Conservation (phyloP, 2,329 filamentous ascomycete genomes). For the Dendryphion nanum region DNA sequence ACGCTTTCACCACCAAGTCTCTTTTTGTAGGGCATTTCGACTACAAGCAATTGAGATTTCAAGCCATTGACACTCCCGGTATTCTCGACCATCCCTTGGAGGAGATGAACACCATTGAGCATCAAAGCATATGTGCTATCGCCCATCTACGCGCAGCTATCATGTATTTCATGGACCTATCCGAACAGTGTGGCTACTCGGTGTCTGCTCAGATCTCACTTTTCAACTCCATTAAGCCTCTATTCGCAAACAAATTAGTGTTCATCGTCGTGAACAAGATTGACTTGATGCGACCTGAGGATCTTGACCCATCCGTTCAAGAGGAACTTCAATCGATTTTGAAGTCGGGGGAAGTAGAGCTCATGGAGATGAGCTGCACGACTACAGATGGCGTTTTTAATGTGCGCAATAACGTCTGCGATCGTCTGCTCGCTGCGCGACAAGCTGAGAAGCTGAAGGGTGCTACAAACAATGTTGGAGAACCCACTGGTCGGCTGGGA, state of each 20-base stretch:
- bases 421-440: slow-evolving; percentile 86
- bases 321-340: slow-evolving; percentile 75
- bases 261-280: slow-evolving; percentile 99
- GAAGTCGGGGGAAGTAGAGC: slow-evolving; percentile 85
- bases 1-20: slow-evolving; percentile 97
- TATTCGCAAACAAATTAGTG: slow-evolving; percentile 96
- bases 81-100: slow-evolving; percentile 96
- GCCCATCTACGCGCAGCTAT: slow-evolving; percentile 94
- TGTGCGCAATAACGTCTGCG: slow-evolving; percentile 92
- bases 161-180: slow-evolving; percentile 97
- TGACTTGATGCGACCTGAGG: slow-evolving; percentile 82
- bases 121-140: slow-evolving; percentile 98
- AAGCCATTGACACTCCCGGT: slow-evolving; percentile 97
- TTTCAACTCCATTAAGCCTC: slow-evolving; percentile 93
- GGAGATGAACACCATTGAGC: slow-evolving; percentile 99
- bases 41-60: slow-evolving; percentile 73
- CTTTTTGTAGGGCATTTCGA: slow-evolving; percentile 43
- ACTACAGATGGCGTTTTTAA: slow-evolving; percentile 92
- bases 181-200: slow-evolving; percentile 94
- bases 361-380: slow-evolving; percentile 91
- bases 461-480: slow-evolving; percentile 74
- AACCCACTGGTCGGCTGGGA: slow-evolving; percentile 76
- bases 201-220: slow-evolving; percentile 90
- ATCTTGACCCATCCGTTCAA: slow-evolving; percentile 76
- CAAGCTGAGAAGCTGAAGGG: slow-evolving; percentile 93